Evolutionary conservation across 2,329 filamentous ascomycete genomes (phyloP), one percentile per base, ranked within the genome.

Genomic region (Sporothrix euskadiensis): DNA sequence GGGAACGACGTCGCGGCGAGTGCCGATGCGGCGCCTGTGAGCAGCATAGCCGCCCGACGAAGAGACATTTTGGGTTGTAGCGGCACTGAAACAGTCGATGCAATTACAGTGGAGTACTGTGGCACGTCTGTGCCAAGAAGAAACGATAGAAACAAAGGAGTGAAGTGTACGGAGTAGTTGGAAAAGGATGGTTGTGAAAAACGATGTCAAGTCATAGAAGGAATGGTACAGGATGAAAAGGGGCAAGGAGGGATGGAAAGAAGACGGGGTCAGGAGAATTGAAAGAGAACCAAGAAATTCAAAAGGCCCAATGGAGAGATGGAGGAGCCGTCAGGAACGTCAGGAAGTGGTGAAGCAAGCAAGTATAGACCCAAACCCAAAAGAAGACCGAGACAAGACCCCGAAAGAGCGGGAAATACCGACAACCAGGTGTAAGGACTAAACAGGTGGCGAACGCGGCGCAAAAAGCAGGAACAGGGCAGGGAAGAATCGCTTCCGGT

Each of bases 1-100:
- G 71, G 71, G 44, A 73, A 73, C 9, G 71, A 22, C 9, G 52
- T n/a, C 8, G 66, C 26, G 22, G 16, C 35, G 30, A 59, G 12
- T 9, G 22, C 68, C 19, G 68, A n/a, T 19, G 57, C 56, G 35
- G 35, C 26, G 30, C 22, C n/a, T 16, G 26, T 57, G 61, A 70
- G 66, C 6, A 63, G 7, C 3, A 49, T 1, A 22, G 54, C 52
- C 9, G 39, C 52, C 22, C 54, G 41, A 14, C 52, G 56, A 22
- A 71, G 4, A 6, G 69, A 61, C 52, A 71, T 59, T 41, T 14
- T 35, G 4, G 1, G 69, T n/a, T 39, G 14, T 59, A 14, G 22
- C 19, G 44, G 4, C 19, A 19, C 16, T 30, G 41, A 10, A 19
- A 26, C 14, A 3, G 47, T 32, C 16, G 44, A 10, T 22, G 39